Conservation (phyloP, 768 basidiomycete species). For the Mycena chlorophos region DNA sequence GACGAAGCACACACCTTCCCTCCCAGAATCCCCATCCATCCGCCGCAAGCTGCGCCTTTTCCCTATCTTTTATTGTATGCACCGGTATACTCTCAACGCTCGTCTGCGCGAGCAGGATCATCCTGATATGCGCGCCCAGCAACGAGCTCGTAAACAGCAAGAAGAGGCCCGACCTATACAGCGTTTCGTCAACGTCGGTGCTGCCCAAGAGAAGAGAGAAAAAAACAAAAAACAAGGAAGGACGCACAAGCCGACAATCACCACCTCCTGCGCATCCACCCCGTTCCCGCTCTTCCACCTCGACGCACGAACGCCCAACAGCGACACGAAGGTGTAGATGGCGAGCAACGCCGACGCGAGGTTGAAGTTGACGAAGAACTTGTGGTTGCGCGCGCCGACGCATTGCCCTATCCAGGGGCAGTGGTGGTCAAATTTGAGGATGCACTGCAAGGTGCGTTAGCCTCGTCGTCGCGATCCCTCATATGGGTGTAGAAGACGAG, state of each 20-base stretch:
- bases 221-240: not conserved
- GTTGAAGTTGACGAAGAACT: constrained; percentile 88
- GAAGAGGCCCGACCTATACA: constrained; percentile 67
- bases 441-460: constrained; percentile 51
- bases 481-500: not conserved
- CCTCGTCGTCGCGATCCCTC: not conserved
- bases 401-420: constrained; percentile 97
- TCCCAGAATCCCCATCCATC: constrained; percentile 56
- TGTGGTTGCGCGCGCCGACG: constrained; percentile 90
- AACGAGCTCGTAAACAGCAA: constrained; percentile 66
- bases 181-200: not conserved
- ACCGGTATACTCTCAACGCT: constrained; percentile 78
- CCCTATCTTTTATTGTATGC: constrained; percentile 63
- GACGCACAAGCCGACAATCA: constrained; percentile 65
- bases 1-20: constrained; percentile 44
- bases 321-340: constrained; percentile 60
- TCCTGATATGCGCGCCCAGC: constrained; percentile 53
- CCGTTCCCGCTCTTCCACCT: constrained; percentile 30
- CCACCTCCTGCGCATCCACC: constrained; percentile 69
- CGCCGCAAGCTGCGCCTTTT: constrained; percentile 47
- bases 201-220: not conserved
- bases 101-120: constrained; percentile 66
- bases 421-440: constrained; percentile 85
- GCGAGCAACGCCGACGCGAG: constrained; percentile 62
- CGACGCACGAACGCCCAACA: constrained; percentile 55